phyloP scores from a whole-genome alignment of 176 grass and related monocot genomes.

The Ananas comosus region DNA sequence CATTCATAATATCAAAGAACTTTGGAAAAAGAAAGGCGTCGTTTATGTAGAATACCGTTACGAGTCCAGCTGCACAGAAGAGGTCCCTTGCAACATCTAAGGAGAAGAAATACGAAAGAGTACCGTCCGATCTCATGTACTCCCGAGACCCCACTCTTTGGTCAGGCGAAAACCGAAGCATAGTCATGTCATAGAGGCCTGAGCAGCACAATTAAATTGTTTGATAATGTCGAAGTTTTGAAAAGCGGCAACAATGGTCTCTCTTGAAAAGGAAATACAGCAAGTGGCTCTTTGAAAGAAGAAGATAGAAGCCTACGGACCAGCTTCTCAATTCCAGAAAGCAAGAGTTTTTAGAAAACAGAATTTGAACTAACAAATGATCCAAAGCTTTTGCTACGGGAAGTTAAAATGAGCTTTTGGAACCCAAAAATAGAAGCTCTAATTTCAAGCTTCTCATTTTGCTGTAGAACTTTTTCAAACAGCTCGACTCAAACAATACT shows the following conservation, averaged over 20 bases:
- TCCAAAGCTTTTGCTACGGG: too few species aligned
- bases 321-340: too few species aligned
- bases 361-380: too few species aligned
- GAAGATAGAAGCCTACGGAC: neutral
- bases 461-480: too few species aligned
- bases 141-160: constrained; percentile 76
- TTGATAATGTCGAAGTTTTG: neutral
- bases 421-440: neutral
- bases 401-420: neutral
- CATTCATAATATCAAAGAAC: neutral
- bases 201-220: constrained; percentile 13
- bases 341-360: too few species aligned
- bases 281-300: neutral
- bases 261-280: too few species aligned
- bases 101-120: constrained; percentile 80
- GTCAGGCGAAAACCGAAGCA: constrained; percentile 71
- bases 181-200: constrained; percentile 99
- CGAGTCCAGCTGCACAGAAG: constrained; percentile 59
- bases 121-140: constrained; percentile 89
- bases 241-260: neutral
- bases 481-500: too few species aligned
- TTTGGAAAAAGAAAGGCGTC: constrained; percentile 4
- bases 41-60: constrained; percentile 37
- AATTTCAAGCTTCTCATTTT: neutral
- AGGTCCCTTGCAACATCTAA: constrained; percentile 66